Evolutionary conservation across 257 asterid species (phyloP).

Genomic region (Gentiana macrophylla): DNA sequence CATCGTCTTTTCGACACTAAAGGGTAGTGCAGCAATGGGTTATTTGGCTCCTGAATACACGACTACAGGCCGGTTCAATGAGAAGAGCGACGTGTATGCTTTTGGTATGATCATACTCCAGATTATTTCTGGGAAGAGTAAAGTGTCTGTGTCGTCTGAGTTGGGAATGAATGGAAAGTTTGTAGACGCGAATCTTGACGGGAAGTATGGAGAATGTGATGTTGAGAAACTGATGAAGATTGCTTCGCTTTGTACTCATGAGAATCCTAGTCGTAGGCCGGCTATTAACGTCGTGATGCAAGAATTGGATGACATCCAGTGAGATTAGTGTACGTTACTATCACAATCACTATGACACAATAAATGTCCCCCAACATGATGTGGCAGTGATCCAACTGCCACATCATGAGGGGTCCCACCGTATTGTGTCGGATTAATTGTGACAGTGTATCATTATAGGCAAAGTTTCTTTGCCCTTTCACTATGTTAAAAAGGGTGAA

Average conservation of each 20-base stretch:
- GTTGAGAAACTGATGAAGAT: conserved; percentile 76
- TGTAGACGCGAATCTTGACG: conserved; percentile 47
- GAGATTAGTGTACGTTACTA: conserved; percentile 5
- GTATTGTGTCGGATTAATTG: no score
- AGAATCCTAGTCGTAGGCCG: conserved; percentile 59
- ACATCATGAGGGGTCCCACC: no score
- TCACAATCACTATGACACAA: no score
- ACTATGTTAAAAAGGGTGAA: no score
- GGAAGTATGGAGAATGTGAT: conserved; percentile 59
- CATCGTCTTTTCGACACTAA: conserved; percentile 69
- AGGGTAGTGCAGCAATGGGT: conserved; percentile 95
- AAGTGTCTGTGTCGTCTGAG: conserved; percentile 62
- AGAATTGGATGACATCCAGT: conserved; percentile 32
- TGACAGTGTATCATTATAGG: no score
- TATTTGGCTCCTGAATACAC: conserved; percentile 94
- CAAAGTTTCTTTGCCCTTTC: no score
- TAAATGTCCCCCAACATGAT: no score
- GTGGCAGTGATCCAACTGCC: no score
- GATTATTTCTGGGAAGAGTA: conserved; percentile 69
- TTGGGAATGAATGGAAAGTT: conserved; percentile 58
- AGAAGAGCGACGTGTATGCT: conserved; percentile 81
- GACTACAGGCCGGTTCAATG: conserved; percentile 78
- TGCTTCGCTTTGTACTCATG: conserved; percentile 79
- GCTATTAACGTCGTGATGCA: conserved; percentile 49
- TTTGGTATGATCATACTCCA: conserved; percentile 92